Evolutionary conservation across 2,329 filamentous ascomycete species (phyloP), one percentile per base, ranked within the genome.

Genomic region (Cordyceps cicadae): DNA sequence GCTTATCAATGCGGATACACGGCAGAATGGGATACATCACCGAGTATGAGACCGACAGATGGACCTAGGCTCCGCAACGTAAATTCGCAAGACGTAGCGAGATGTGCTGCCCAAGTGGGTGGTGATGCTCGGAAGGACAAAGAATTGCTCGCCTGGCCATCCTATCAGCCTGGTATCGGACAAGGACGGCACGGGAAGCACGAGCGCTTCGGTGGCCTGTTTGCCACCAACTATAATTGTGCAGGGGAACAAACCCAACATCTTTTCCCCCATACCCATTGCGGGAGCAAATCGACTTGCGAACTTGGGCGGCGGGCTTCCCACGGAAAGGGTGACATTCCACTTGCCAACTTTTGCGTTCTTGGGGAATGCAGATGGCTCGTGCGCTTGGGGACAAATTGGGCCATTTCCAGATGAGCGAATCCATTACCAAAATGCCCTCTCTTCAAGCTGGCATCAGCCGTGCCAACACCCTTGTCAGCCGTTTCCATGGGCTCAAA

Each of bases 401-500:
- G 29, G 29, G 29, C 29, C 29, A 45, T 45, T 17, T 19, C 12
- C 48, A 45, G 29, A 59, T 32, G 24, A 50, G 21, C 45, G 37
- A 59, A n/a, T n/a, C n/a, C n/a, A n/a, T n/a, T n/a, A n/a, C n/a
- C n/a, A n/a, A 24, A 24, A 24, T 24, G 24, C 32, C 21, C 52
- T 26, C 12, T 32, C 34, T 24, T 24, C n/a, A 57, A n/a, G 56
- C 49, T 59, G 24, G 24, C 26, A 59, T 59, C 49, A 50, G 29
- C 24, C 11, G 50, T 55, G 29, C 45, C 14, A 19, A 34, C 32
- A 58, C 52, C 43, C 51, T 41, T 49, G 43, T 54, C 51, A 37
- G 32, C 41, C 52, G 34, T 51, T 26, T 48, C 41, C 51, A 55
- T 55, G 51, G 52, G 59, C 59, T 60, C 45, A 60, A 60, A 60